Base-by-base conservation (phyloP, 192 early-diverging fungal genomes). In the Entomortierella beljakovae region DNA sequence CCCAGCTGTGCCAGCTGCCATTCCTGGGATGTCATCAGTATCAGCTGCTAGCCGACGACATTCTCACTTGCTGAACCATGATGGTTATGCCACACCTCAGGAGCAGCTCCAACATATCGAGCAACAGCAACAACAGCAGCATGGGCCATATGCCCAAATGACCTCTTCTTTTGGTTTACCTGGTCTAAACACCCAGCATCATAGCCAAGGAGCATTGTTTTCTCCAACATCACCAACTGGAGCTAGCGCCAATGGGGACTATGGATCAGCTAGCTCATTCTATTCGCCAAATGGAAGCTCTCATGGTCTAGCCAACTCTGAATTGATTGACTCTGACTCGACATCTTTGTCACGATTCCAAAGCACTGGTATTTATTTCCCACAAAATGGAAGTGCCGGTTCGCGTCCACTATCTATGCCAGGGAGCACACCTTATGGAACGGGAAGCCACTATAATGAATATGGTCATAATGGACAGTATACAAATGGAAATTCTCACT, bases 161-260 rank as follows among this genome's bases (percentile, higher is more conserved):
- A 43, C 65, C 10, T 52, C 73, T 0, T 67, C 64, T 0, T 77
- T 77, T 50, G 53, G 35, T 15, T 61, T 77, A 8, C 63, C 65
- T 16, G 73, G 65, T 37, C 42, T 77, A 37, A 77, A 77, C 25
- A 57, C 73, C 16, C 73, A 77, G 8, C 73, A 68, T 29, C 72
- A 72, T 59, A 63, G 68, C 25, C 68, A 70, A 33, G 55, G 73
- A 23, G 65, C 51, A 0, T 29, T 77, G 33, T 77, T 77, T 25
- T 68, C 73, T 25, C 73, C 73, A 15, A 69, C 73, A 1, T 77
- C 73, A 1, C 73, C 73, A 18, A 77, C 73, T 32, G 73, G 65
- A 52, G 31, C 73, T 2, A 49, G 60, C 18, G 31, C 61, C 25
- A 63, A 37, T 34, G 64, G 55, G 13, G 73, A 77, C 6, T 77